phyloP scores from a whole-genome alignment of 139 green algal species.

The Chlorella vulgaris region DNA sequence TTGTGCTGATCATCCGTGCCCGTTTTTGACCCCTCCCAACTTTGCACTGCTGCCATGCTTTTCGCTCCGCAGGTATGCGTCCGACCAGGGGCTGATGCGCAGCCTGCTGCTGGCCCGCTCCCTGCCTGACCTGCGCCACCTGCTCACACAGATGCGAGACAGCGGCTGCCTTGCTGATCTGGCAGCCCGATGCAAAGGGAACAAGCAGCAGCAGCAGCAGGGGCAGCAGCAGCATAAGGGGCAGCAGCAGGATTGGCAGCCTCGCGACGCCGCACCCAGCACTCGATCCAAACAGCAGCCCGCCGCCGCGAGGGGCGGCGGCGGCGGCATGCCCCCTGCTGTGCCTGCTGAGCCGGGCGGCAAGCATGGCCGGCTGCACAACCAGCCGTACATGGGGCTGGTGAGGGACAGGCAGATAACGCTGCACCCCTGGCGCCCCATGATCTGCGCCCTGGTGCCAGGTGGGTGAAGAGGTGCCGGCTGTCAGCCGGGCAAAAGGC shows the following conservation, averaged over 20 bases:
- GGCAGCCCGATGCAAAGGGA: too few relatives aligned
- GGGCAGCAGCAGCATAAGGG: too few relatives aligned
- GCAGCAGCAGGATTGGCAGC: too few relatives aligned
- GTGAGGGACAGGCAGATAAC: conserved; percentile 22
- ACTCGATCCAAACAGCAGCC: too few relatives aligned
- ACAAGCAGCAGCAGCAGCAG: too few relatives aligned
- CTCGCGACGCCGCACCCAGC: not conserved
- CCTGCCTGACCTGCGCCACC: not conserved
- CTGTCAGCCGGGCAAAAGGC: not conserved
- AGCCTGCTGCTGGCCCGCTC: conserved; percentile 1
- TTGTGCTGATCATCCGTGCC: not conserved
- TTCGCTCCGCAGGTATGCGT: not conserved
- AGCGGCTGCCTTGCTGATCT: not conserved
- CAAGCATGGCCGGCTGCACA: conserved; percentile 19
- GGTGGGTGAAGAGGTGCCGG: not conserved
- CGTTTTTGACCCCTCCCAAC: not conserved
- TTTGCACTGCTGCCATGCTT: not conserved
- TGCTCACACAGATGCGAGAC: not conserved
- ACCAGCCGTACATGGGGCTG: conserved; percentile 23
- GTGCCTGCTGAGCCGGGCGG: too few relatives aligned
- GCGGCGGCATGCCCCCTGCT: not conserved
- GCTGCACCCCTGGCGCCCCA: conserved; percentile 27
- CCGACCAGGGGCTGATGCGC: conserved; percentile 15
- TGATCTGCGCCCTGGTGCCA: conserved; percentile 21
- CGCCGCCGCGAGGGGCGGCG: not conserved